Conservation (phyloP, 129 eudicot species). For the Scalesia atractyloides region DNA sequence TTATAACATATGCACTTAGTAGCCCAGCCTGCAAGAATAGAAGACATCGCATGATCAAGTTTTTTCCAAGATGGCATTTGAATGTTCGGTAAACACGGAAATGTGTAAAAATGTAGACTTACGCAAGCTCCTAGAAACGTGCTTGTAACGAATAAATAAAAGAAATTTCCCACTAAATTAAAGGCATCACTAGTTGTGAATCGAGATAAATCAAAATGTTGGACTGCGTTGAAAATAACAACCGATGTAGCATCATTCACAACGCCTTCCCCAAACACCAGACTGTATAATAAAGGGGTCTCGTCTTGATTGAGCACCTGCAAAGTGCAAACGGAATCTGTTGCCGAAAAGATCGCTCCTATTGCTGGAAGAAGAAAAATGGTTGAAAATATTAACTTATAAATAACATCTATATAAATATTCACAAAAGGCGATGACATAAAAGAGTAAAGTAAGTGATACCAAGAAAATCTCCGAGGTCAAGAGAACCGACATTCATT, state of each 20-base stretch:
- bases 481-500: constrained; percentile 68
- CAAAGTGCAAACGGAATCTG: constrained; percentile 80
- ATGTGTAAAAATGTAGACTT: constrained; percentile 37
- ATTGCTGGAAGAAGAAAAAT: constrained; percentile 38
- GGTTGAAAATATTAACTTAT: constrained; percentile 18
- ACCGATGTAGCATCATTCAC: constrained; percentile 91
- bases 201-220: constrained; percentile 70
- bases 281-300: constrained; percentile 77
- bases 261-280: constrained; percentile 90
- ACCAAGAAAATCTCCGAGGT: constrained; percentile 81
- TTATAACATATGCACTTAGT: constrained; percentile 77
- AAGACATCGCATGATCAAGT: constrained; percentile 19
- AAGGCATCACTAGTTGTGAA: constrained; percentile 49
- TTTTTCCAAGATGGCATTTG: constrained; percentile 1
- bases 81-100: neutral
- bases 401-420: neutral
- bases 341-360: constrained; percentile 70
- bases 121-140: constrained; percentile 71
- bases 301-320: constrained; percentile 91
- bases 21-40: constrained; percentile 65
- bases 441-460: constrained; percentile 18
- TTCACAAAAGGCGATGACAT: constrained; percentile 1
- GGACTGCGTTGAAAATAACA: constrained; percentile 84
- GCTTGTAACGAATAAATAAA: constrained; percentile 66
- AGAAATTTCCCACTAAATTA: constrained; percentile 61